phyloP scores from a whole-genome alignment of 345 rosid species.

The Stellera chamaejasme region DNA sequence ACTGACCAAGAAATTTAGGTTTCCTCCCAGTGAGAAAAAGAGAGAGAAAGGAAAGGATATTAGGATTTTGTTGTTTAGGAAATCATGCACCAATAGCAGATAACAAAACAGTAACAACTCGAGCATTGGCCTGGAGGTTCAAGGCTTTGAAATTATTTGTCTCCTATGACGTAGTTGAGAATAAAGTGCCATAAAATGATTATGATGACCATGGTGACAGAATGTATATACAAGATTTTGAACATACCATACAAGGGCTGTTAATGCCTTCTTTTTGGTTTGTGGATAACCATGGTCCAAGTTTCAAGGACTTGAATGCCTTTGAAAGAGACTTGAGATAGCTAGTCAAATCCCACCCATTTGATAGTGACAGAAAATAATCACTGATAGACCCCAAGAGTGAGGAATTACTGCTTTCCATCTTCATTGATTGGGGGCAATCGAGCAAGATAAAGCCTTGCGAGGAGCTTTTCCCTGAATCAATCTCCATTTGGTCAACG shows the following conservation, averaged over 20 bases:
- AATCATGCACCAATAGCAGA: too few relatives aligned
- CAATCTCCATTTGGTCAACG: conserved; percentile 83
- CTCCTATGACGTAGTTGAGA: too few relatives aligned
- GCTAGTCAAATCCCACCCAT: conserved; percentile 95
- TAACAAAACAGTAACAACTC: too few relatives aligned
- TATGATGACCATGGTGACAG: conserved; percentile 1
- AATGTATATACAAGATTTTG: not conserved
- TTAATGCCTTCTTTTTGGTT: conserved; percentile 82
- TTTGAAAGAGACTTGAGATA: conserved; percentile 92
- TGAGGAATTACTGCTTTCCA: conserved; percentile 86
- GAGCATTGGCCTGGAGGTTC: too few relatives aligned
- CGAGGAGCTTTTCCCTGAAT: conserved; percentile 54
- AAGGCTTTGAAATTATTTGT: too few relatives aligned
- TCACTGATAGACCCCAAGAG: conserved; percentile 97
- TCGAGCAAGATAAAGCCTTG: conserved; percentile 86
- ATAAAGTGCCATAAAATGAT: too few relatives aligned
- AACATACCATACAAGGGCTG: conserved; percentile 71
- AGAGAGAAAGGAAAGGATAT: too few relatives aligned
- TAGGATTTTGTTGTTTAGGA: too few relatives aligned
- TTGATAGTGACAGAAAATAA: conserved; percentile 92
- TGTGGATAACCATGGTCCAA: conserved; percentile 48
- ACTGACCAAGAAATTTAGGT: too few relatives aligned
- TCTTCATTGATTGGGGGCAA: conserved; percentile 98
- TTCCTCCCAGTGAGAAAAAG: too few relatives aligned
- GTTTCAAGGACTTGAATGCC: conserved; percentile 73